Evolutionary conservation across 23 red algal species (phyloP).

Genomic region (Cyanidiococcus yangmingshanensis): DNA sequence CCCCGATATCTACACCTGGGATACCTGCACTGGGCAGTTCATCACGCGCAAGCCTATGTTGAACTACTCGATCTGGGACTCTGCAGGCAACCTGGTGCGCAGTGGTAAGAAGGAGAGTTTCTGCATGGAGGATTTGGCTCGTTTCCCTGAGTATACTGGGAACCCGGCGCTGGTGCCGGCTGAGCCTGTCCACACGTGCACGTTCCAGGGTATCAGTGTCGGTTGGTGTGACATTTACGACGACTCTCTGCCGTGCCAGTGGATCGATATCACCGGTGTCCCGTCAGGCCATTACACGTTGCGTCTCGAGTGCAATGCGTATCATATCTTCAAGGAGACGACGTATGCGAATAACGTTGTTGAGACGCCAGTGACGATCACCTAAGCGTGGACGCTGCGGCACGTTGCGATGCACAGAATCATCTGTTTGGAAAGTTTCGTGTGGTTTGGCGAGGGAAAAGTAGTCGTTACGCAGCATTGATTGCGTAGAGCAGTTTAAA

Average conservation of each 20-base stretch:
- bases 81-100: not conserved
- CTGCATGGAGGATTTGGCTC: constrained; percentile 20
- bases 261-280: constrained; percentile 14
- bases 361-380: constrained; percentile 15
- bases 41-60: constrained; percentile 19
- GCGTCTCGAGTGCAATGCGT: constrained; percentile 18
- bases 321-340: constrained; percentile 15
- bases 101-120: constrained; percentile 17
- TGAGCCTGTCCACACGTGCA: constrained; percentile 11
- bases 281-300: not conserved
- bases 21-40: constrained; percentile 14
- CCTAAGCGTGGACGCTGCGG: not conserved
- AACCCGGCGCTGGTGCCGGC: constrained; percentile 11
- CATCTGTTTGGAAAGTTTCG: too few relatives aligned
- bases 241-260: constrained; percentile 20
- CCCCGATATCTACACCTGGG: constrained; percentile 19
- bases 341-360: constrained; percentile 8
- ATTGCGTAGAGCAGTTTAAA: not conserved
- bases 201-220: constrained; percentile 20
- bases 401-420: not conserved
- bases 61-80: constrained; percentile 17
- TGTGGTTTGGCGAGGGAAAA: too few relatives aligned
- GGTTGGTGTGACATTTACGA: constrained; percentile 11
- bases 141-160: constrained; percentile 14
- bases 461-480: not conserved